phyloP scores from a whole-genome alignment of 805 yeast species.

The Lipomyces japonicus region DNA sequence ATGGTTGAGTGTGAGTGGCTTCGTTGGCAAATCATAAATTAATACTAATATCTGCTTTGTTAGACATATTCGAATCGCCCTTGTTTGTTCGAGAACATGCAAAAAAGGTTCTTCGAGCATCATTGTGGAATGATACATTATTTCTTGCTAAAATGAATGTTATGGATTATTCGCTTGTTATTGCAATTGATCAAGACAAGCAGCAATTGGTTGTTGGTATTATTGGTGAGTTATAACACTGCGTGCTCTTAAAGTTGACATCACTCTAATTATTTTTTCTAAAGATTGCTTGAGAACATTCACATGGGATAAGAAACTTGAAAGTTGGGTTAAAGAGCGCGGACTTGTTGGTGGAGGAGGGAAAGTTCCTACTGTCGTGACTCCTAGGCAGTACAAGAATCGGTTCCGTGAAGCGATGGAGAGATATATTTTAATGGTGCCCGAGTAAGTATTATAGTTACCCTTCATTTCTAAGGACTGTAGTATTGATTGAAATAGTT shows the following conservation, averaged over 20 bases:
- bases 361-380: slow-evolving; percentile 93
- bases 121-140: slow-evolving; percentile 90
- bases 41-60: not conserved
- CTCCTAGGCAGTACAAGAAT: slow-evolving; percentile 92
- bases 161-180: slow-evolving; percentile 94
- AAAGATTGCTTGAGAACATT: slow-evolving; percentile 84
- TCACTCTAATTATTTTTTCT: not conserved
- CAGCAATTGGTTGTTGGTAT: slow-evolving; percentile 83
- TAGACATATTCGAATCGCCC: slow-evolving; percentile 85
- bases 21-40: not conserved
- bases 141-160: slow-evolving; percentile 96
- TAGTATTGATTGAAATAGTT: slow-evolving; percentile 7
- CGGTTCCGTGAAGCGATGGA: slow-evolving; percentile 98
- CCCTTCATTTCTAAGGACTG: not conserved
- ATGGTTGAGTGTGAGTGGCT: slow-evolving; percentile 71
- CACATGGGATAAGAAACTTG: slow-evolving; percentile 98
- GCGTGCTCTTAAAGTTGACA: not conserved
- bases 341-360: slow-evolving; percentile 81
- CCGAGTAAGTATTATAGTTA: slow-evolving; percentile 38
- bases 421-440: slow-evolving; percentile 88
- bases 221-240: slow-evolving; percentile 45
- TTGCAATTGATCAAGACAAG: slow-evolving; percentile 72
- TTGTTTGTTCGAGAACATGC: slow-evolving; percentile 89
- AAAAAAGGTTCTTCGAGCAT: slow-evolving; percentile 77
- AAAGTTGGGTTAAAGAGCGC: slow-evolving; percentile 97